Base-by-base conservation (phyloP, 2,329 filamentous ascomycete species). In the Colletotrichum costaricense region DNA sequence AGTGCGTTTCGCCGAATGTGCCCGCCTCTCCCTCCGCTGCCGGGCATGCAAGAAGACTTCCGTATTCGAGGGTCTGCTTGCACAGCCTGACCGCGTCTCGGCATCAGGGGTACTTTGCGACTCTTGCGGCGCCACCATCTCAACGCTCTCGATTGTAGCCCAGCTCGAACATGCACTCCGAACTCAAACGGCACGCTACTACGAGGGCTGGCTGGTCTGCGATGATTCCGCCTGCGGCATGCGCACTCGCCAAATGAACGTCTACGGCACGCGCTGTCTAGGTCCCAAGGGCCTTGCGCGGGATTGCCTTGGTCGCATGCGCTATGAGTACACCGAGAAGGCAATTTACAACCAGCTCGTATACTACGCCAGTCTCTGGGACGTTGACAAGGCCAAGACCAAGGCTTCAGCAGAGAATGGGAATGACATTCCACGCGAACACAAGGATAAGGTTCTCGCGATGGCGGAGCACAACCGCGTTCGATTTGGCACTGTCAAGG, bases 301-400 rank as follows among this genome's bases (percentile, higher is more conserved):
- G 69, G 95, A 95, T 68, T 99, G 97, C 81, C 86, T 92, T 4
- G 97, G 97, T 24, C 91, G 91, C 63, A 98, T 99, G 95, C 86
- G 90, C 26, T 98, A 95, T 81, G 95, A 97, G 84, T 93, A 94
- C 79, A 88, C 90, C 1, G 97, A 98, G 85, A 96, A 97, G 84
- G 93, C 93, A 78, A 89, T 98, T 72, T 98, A 98, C 85, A 98
- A 97, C 82, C 97, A 99, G 84, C 87, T 99, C 54, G 85, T 98
- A 67, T 99, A 98, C 85, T 93, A 95, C 81, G 90, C 93, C 35
- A 89, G 89, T 62, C 84, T 98, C 68, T 99, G 95, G 87, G 95
- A 99, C 82, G 93, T 97, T 3, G 95, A 98, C 75, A 95, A 94
- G 84, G 93, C 93, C 16, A 90, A 90, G 76, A 79, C 78, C 58